Evolutionary conservation across 805 yeast species (phyloP), one percentile per base, ranked within the genome.

Genomic region (Komagataella mondaviorum): DNA sequence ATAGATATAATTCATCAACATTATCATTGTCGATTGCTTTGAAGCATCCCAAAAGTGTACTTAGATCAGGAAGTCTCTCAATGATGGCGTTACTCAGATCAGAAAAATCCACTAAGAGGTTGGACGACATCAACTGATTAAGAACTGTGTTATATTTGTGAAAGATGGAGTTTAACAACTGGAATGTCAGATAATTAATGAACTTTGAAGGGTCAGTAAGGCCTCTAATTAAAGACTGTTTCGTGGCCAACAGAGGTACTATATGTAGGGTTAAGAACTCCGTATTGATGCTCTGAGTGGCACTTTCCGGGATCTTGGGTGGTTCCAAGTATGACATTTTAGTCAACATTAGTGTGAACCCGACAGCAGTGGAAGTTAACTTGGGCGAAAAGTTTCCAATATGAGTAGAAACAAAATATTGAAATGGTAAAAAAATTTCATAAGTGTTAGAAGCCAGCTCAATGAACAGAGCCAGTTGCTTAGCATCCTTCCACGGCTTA

Each of bases 341-440:
- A 14, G 39, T 30, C 12, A 30, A 14, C 2, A 88, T 63, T 23
- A 83, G 69, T 1, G 88, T 76, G 64, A 78, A 84, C 6, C 93
- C 85, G 48, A 88, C 71, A 89, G 95, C 90, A 68, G 85, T 88
- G 10, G 91, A 81, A 1, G 91, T 73, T 52, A 85, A 67, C 49
- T 82, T 78, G 0, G 97, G 96, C 54, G 86, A 95, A 60, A 86
- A 84, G 17, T 80, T 70, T 17, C 90, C 89, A 51, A 81, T 80
- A 3, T 82, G 75, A 49, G 68, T 65, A 2, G 77, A 73, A 12
- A 81, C 59, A 66, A 80, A 74, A 30, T 30, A 30, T 30, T 30
- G 39, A 5, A 30, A 30, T 10, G 39, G 39, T 10, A 30, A 30
- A 3, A 30, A 30, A 10, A 30, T 30, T 8, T 30, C 39, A 14